phyloP scores from a whole-genome alignment of 805 yeast genomes.

The Lipomyces orientalis region DNA sequence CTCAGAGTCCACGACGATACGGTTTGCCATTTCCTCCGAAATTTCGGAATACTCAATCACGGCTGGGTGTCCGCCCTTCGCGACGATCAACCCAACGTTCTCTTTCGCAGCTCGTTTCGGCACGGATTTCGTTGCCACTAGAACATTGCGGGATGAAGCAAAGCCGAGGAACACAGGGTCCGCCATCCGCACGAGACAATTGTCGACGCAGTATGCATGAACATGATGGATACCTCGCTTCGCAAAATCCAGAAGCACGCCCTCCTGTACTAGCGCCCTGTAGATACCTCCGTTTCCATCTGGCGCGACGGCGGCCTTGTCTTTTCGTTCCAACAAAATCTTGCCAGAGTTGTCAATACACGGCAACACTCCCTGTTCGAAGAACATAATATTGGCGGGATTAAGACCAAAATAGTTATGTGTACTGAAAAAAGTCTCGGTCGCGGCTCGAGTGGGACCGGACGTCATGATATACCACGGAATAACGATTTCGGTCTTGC shows the following conservation, averaged over 20 bases:
- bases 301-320: slow-evolving; percentile 78
- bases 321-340: slow-evolving; percentile 64
- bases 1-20: slow-evolving; percentile 59
- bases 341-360: slow-evolving; percentile 79
- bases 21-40: slow-evolving; percentile 70
- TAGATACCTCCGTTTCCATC: slow-evolving; percentile 99
- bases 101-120: slow-evolving; percentile 88
- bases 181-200: slow-evolving; percentile 86
- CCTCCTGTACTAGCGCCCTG: slow-evolving; percentile 72
- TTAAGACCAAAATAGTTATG: slow-evolving; percentile 75
- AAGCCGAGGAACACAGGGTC: slow-evolving; percentile 92
- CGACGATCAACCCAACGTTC: slow-evolving; percentile 88
- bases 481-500: slow-evolving; percentile 47
- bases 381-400: slow-evolving; percentile 67
- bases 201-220: slow-evolving; percentile 97
- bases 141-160: slow-evolving; percentile 67
- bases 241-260: slow-evolving; percentile 70
- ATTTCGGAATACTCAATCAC: slow-evolving; percentile 97
- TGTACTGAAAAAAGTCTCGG: slow-evolving; percentile 70
- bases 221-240: slow-evolving; percentile 78
- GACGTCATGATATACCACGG: slow-evolving; percentile 97
- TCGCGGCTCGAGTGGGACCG: slow-evolving; percentile 76
- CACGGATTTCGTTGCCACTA: slow-evolving; percentile 91
- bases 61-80: slow-evolving; percentile 65
- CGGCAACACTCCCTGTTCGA: slow-evolving; percentile 95